Conservation (phyloP, 257 asterid species). For the Solanum boliviense region DNA sequence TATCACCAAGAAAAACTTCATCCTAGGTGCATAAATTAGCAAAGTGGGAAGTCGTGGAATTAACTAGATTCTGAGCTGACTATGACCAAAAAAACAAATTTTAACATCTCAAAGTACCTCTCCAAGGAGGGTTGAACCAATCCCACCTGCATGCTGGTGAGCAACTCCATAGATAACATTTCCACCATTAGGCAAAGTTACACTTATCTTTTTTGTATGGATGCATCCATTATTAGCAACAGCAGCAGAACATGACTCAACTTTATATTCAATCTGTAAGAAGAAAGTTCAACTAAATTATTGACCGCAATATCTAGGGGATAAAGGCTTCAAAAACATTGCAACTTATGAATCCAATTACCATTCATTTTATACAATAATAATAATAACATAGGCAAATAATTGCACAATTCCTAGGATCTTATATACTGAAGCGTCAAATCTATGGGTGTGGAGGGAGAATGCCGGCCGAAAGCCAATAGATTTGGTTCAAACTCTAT, state of each 20-base stretch:
- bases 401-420: conserved; percentile 17
- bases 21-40: neutral
- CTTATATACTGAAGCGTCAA: neutral
- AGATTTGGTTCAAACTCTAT: neutral
- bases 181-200: conserved; percentile 47
- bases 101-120: conserved; percentile 30
- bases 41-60: neutral
- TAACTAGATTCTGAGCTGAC: neutral
- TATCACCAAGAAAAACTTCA: neutral
- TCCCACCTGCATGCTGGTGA: conserved; percentile 62
- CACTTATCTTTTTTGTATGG: conserved; percentile 16
- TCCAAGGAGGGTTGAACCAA: conserved; percentile 45
- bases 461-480: neutral
- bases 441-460: neutral
- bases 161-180: conserved; percentile 63
- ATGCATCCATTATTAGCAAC: conserved; percentile 23
- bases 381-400: neutral
- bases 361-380: neutral
- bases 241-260: conserved; percentile 33
- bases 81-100: neutral
- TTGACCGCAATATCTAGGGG: neutral
- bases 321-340: neutral
- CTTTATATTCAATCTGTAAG: conserved; percentile 51
- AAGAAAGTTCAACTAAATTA: conserved; percentile 2
- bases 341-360: neutral